phyloP scores from a whole-genome alignment of 2,329 filamentous ascomycete species.

The Pyrenochaeta sp. region DNA sequence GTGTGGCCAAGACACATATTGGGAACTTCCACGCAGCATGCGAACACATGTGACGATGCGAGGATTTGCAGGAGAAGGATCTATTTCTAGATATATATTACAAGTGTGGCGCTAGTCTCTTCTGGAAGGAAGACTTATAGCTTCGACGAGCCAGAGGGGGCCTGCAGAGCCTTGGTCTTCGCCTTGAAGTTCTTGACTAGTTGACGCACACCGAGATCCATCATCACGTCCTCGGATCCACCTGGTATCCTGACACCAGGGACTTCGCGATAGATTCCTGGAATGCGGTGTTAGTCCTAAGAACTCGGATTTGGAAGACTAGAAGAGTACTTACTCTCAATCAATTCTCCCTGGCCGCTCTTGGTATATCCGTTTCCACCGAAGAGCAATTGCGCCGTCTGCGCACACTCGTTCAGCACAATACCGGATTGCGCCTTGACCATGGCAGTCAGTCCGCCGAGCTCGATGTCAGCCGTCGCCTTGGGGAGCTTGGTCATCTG shows the following conservation, averaged over 20 bases:
- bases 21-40: too few species aligned
- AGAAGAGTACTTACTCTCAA: constrained; percentile 65
- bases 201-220: constrained; percentile 73
- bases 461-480: constrained; percentile 65
- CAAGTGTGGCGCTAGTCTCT: background rate
- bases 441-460: constrained; percentile 76
- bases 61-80: too few species aligned
- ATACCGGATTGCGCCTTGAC: constrained; percentile 76
- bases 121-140: constrained; percentile 36
- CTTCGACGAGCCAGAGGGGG: constrained; percentile 52
- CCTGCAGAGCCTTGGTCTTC: constrained; percentile 63
- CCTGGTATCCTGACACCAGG: constrained; percentile 68
- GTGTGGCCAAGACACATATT: too few species aligned
- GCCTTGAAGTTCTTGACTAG: constrained; percentile 72
- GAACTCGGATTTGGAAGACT: background rate
- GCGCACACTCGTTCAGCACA: constrained; percentile 74
- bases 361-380: constrained; percentile 77
- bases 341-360: constrained; percentile 73
- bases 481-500: constrained; percentile 69
- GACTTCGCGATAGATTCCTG: constrained; percentile 70
- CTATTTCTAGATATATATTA: background rate
- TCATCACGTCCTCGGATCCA: constrained; percentile 75
- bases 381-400: constrained; percentile 73
- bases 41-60: too few species aligned
- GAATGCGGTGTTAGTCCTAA: constrained; percentile 12